Evolutionary conservation across 176 grass and related monocot species (phyloP).

Genomic region (Oryza coarctata): DNA sequence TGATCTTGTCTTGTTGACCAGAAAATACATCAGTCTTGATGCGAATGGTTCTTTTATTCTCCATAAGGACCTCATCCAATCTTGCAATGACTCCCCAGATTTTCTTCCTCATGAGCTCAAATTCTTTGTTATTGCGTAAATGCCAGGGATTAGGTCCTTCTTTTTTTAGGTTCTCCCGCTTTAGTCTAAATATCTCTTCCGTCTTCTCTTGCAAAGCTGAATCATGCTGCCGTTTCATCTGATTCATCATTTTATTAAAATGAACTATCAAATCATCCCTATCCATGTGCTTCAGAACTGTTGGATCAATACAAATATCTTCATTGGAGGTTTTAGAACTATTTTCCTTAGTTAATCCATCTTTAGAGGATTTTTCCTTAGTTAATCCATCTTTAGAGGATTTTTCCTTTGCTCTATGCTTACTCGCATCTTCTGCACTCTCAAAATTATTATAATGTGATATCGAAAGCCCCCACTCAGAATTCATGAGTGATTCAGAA

Average conservation of each 20-base stretch:
- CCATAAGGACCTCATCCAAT: conserved; percentile 52
- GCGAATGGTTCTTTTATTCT: conserved; percentile 43
- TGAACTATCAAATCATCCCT: conserved; percentile 37
- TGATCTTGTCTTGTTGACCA: conserved; percentile 37
- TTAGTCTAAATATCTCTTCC: conserved; percentile 55
- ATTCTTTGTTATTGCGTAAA: conserved; percentile 59
- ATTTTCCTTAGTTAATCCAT: conserved; percentile 2
- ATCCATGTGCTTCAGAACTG: conserved; percentile 35
- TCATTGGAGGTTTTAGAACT: background rate
- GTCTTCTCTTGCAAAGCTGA: conserved; percentile 33
- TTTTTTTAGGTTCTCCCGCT: conserved; percentile 33
- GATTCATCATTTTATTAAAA: conserved; percentile 44
- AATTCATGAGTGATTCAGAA: conserved; percentile 48
- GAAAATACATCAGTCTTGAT: conserved; percentile 34
- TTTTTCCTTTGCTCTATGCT: conserved; percentile 39
- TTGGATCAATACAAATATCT: conserved; percentile 7
- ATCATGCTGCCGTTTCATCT: conserved; percentile 66
- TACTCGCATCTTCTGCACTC: conserved; percentile 41
- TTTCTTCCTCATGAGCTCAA: conserved; percentile 63
- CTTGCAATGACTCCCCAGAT: conserved; percentile 39
- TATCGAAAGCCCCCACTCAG: conserved; percentile 48
- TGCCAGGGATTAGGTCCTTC: conserved; percentile 49
- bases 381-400: background rate
- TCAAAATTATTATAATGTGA: conserved; percentile 46
- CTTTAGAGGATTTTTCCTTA: conserved; percentile 33